phyloP scores from a whole-genome alignment of 805 yeast genomes.

The Candida ficus region DNA sequence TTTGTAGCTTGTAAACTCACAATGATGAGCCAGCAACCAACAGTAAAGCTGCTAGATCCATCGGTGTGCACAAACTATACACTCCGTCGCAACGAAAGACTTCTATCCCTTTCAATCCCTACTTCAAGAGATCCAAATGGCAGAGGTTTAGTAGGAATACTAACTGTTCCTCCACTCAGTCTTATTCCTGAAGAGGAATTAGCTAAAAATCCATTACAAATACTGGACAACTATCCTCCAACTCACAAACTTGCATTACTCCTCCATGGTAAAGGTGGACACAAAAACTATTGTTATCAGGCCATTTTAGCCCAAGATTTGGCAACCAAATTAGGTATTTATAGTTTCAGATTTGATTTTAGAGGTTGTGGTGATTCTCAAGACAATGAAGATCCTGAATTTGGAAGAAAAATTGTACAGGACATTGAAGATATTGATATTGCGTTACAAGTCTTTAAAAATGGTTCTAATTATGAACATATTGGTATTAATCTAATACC shows the following conservation, averaged over 20 bases:
- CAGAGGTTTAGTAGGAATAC: conserved; percentile 32
- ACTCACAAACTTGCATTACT: conserved; percentile 53
- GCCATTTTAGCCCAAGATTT: conserved; percentile 53
- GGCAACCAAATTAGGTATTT: conserved; percentile 54
- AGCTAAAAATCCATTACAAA: conserved; percentile 7
- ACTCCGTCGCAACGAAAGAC: conserved; percentile 22
- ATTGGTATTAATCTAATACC: conserved; percentile 40
- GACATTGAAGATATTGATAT: conserved; percentile 66
- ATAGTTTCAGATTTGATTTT: conserved; percentile 75
- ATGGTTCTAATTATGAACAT: conserved; percentile 23
- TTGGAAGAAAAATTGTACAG: conserved; percentile 54
- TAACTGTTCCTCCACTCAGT: conserved; percentile 30
- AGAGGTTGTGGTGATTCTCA: conserved; percentile 81
- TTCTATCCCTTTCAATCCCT: conserved; percentile 23
- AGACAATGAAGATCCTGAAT: conserved; percentile 24
- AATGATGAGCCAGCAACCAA: too few relatives aligned
- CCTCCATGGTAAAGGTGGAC: conserved; percentile 85
- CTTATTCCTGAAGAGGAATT: conserved; percentile 17
- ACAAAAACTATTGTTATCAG: conserved; percentile 75
- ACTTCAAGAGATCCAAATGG: conserved; percentile 19
- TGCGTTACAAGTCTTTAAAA: conserved; percentile 28
- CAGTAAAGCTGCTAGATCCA: conserved; percentile 14
- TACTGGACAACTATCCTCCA: conserved; percentile 25
- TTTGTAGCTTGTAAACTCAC: too few relatives aligned
- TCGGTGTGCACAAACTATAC: conserved; percentile 20